A percentile compares a stretch with the other conserved stretches of the same genome.
phyloP scores from a whole-genome alignment of 192 early-diverging fungal genomes.

The Gaertneriomyces sp. region DNA sequence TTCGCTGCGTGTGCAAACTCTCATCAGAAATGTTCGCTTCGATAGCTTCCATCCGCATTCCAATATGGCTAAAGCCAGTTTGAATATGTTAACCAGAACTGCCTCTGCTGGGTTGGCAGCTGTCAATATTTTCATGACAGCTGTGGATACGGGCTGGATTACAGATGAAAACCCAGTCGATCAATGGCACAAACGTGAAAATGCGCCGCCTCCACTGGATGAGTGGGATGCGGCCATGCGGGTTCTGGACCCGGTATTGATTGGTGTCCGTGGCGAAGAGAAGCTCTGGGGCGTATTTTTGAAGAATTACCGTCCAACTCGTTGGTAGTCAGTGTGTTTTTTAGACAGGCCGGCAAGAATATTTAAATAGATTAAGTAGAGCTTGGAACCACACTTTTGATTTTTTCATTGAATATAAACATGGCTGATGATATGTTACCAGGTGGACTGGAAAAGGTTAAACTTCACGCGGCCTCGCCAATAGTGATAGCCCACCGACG shows the following conservation, averaged over 20 bases:
- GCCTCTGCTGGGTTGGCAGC: conserved; percentile 43
- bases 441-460: too few species aligned
- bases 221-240: conserved; percentile 56
- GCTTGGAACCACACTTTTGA: too few species aligned
- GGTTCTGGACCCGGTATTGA: conserved; percentile 50
- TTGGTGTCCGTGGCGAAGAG: conserved; percentile 47
- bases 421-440: too few species aligned
- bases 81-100: conserved; percentile 62
- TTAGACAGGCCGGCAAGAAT: too few species aligned
- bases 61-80: conserved; percentile 32
- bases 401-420: too few species aligned
- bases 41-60: conserved; percentile 24
- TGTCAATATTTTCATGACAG: conserved; percentile 53
- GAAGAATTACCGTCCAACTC: conserved; percentile 52
- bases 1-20: not conserved
- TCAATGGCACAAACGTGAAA: conserved; percentile 38
- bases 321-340: conserved; percentile 36
- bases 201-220: conserved; percentile 49
- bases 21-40: not conserved
- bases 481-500: too few species aligned
- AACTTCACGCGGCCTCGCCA: too few species aligned
- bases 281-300: conserved; percentile 53
- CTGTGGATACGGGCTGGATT: conserved; percentile 58
- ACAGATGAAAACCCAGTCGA: conserved; percentile 57
- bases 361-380: too few species aligned